Evolutionary conservation across 2,329 filamentous ascomycete genomes (phyloP), one percentile per base, ranked within the genome.

Genomic region (Calonectria naviculata): DNA sequence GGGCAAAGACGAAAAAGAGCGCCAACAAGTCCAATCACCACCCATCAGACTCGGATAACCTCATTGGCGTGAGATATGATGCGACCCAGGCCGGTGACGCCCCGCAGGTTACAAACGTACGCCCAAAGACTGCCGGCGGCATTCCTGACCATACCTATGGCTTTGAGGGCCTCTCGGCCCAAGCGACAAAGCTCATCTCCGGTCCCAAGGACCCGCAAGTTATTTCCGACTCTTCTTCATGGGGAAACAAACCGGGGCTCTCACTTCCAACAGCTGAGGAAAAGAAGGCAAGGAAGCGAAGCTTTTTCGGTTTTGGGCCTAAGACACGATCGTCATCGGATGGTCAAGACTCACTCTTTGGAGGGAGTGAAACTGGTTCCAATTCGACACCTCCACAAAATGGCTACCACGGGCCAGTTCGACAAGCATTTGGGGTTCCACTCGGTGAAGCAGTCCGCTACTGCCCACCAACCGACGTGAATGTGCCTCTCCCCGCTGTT

Each of bases 381-480:
- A 85, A 84, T 68, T 84, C 83, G 82, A 88, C 85, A 24, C 83
- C 82, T 64, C 78, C 75, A 47, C 84, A 85, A 41, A 83, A 80
- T 71, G 82, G 84, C 66, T 86, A 85, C 71, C 85, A 84, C 71
- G 89, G 90, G 19, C 87, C 91, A 0, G 84, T 92, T 17, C 89
- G 92, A 42, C 90, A 93, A 68, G 94, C 95, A 4, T 99, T 99
- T 81, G 97, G 97, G 3, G 93, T 94, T 36, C 91, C 94, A 6
- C 85, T 99, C 64, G 91, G 91, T 10, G 96, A 98, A 78, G 97
- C 97, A 29, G 95, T 98, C 9, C 91, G 94, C 71, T 94, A 90
- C 80, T 95, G 94, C 76, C 88, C 91, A 15, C 95, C 95, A 0
- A 83, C 87, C 15, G 94, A 95, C 68, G 87, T 94, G 52, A 90